Conservation (phyloP, 73 alveolate species). For the Blepharisma stoltei region DNA sequence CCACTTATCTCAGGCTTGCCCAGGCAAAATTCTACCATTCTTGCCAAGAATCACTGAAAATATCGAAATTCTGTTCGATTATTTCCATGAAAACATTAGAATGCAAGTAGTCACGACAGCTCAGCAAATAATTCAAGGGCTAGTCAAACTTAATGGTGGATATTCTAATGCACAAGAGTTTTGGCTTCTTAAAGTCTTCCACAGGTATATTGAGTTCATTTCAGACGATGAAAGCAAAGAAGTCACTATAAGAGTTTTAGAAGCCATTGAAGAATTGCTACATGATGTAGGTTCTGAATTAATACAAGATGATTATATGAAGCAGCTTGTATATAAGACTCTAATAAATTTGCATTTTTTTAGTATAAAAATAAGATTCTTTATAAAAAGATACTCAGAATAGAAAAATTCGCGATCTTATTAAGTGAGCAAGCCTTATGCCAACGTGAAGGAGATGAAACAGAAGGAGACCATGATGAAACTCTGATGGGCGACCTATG, state of each 20-base stretch:
- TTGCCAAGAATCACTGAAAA: conserved; percentile 3
- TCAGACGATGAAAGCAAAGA: conserved; percentile 17
- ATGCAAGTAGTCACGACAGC: conserved; percentile 28
- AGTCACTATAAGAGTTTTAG: neutral
- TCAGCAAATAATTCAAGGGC: conserved; percentile 16
- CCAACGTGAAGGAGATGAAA: conserved; percentile 12
- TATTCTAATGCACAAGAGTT: neutral
- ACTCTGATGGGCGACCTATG: conserved; percentile 19
- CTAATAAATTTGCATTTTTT: no score
- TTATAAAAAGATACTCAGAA: no score
- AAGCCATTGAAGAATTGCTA: conserved; percentile 1
- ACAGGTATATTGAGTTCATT: conserved; percentile 5
- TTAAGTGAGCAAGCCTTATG: neutral
- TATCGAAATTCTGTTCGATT: conserved; percentile 11
- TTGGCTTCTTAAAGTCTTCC: conserved; percentile 8
- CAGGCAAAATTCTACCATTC: neutral
- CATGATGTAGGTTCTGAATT: neutral
- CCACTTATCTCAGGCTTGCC: conserved; percentile 2
- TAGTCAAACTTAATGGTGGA: conserved; percentile 13
- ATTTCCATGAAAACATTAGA: conserved; percentile 27
- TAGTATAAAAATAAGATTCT: no score
- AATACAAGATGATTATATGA: conserved; percentile 11
- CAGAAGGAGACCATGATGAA: conserved; percentile 26
- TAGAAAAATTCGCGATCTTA: neutral
- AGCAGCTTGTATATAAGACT: no score